phyloP scores from a whole-genome alignment of 768 basidiomycete species.

The Mycena amicta region DNA sequence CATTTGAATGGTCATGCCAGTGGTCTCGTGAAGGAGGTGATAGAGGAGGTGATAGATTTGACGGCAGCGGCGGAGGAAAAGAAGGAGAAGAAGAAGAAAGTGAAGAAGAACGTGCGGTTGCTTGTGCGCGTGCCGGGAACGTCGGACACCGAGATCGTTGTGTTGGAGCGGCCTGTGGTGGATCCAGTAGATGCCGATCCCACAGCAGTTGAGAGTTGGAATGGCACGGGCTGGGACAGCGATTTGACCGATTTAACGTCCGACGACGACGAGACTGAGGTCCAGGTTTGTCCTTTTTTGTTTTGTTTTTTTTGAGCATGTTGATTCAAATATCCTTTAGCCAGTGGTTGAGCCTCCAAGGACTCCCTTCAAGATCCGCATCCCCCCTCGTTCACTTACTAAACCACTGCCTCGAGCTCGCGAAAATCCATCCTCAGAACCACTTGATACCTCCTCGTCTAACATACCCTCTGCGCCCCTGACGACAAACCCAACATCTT shows the following conservation, averaged over 20 bases:
- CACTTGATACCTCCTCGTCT: too few relatives aligned
- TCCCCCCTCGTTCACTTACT: conserved; percentile 14
- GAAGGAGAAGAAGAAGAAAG: conserved; percentile 5
- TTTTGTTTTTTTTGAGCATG: neutral
- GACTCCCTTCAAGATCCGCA: conserved; percentile 21
- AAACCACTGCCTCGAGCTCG: too few relatives aligned
- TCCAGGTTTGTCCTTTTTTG: conserved; percentile 1
- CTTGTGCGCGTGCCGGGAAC: neutral
- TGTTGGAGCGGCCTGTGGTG: neutral
- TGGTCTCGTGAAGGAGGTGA: too few relatives aligned
- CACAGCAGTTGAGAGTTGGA: conserved; percentile 2
- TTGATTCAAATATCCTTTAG: neutral
- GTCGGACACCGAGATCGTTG: neutral
- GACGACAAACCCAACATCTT: too few relatives aligned
- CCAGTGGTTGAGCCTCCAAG: conserved; percentile 6
- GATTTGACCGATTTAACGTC: conserved; percentile 17
- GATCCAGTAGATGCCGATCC: neutral
- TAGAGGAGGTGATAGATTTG: too few relatives aligned
- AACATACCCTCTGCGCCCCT: too few relatives aligned
- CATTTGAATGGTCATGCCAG: too few relatives aligned
- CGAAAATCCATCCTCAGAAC: too few relatives aligned
- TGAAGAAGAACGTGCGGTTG: neutral
- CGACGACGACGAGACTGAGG: conserved; percentile 5
- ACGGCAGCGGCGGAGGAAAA: neutral
- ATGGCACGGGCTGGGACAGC: conserved; percentile 19